Evolutionary conservation across 164 flowering plant genomes (phyloP).

Genomic region (Litsea cubeba): DNA sequence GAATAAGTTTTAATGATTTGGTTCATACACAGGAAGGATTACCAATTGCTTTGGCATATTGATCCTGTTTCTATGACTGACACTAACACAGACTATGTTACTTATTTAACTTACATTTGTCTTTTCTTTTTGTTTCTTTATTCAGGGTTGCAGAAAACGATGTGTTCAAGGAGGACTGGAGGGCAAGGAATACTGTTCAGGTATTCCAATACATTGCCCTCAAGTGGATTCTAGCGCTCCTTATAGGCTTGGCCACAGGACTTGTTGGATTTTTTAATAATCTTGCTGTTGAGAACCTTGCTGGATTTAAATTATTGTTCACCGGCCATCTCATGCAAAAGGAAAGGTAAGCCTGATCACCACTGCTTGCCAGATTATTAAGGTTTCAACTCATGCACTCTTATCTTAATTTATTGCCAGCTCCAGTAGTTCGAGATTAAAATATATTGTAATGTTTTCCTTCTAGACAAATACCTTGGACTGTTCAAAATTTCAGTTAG

Average conservation of each 20-base stretch:
- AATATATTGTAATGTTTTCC: no score
- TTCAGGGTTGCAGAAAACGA: constrained; percentile 85
- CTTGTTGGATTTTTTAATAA: constrained; percentile 75
- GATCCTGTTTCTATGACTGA: neutral
- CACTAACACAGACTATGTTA: neutral
- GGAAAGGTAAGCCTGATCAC: constrained; percentile 41
- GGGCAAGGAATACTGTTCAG: constrained; percentile 63
- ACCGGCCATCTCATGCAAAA: constrained; percentile 60
- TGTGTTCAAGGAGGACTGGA: constrained; percentile 89
- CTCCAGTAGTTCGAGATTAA: neutral
- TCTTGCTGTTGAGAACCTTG: constrained; percentile 85
- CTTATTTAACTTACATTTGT: no score
- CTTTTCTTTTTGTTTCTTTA: neutral
- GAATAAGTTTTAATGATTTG: neutral
- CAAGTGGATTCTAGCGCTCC: constrained; percentile 85
- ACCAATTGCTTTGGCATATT: neutral
- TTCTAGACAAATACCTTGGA: neutral
- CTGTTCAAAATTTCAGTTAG: neutral
- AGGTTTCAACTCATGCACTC: neutral
- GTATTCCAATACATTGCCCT: constrained; percentile 74
- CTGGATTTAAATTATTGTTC: constrained; percentile 76
- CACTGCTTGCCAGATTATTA: neutral
- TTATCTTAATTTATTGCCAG: neutral
- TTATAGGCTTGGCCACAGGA: constrained; percentile 64
- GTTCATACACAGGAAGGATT: neutral